phyloP scores from a whole-genome alignment of 1,284 basidiomycete genomes.

The Fomitopsis pinicola region DNA sequence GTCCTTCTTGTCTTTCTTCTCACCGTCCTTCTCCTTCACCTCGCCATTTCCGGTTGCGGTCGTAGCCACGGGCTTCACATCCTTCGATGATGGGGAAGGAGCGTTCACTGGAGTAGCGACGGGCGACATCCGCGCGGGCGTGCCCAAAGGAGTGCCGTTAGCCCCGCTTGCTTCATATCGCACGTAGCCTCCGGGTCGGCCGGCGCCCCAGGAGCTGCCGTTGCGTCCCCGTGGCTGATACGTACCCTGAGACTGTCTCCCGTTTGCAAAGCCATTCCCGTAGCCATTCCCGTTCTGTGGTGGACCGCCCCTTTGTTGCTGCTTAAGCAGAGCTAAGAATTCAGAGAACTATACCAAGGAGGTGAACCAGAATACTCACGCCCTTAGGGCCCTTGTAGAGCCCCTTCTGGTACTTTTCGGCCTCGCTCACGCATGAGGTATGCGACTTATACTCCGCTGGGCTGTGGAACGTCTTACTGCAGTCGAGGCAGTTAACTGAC shows the following conservation, averaged over 20 bases:
- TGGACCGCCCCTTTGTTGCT: slow-evolving; percentile 18
- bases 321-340: not conserved
- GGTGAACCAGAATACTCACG: slow-evolving; percentile 12
- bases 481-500: slow-evolving; percentile 86
- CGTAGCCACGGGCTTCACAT: not conserved
- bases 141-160: slow-evolving; percentile 65
- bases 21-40: slow-evolving; percentile 5
- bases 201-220: slow-evolving; percentile 11
- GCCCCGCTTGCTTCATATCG: slow-evolving; percentile 50
- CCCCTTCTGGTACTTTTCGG: slow-evolving; percentile 87
- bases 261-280: slow-evolving; percentile 6
- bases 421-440: slow-evolving; percentile 83
- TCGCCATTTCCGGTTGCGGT: not conserved
- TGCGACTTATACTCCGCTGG: slow-evolving; percentile 79
- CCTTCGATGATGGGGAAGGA: slow-evolving; percentile 1
- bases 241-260: slow-evolving; percentile 18
- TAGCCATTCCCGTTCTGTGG: slow-evolving; percentile 7
- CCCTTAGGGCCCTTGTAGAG: slow-evolving; percentile 77
- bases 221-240: slow-evolving; percentile 23
- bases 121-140: slow-evolving; percentile 50
- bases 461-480: slow-evolving; percentile 73
- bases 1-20: slow-evolving; percentile 19
- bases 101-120: slow-evolving; percentile 14
- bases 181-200: slow-evolving; percentile 15
- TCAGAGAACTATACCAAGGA: not conserved